Conservation (phyloP, 2,329 filamentous ascomycete genomes). For the Thielaviopsis populi region DNA sequence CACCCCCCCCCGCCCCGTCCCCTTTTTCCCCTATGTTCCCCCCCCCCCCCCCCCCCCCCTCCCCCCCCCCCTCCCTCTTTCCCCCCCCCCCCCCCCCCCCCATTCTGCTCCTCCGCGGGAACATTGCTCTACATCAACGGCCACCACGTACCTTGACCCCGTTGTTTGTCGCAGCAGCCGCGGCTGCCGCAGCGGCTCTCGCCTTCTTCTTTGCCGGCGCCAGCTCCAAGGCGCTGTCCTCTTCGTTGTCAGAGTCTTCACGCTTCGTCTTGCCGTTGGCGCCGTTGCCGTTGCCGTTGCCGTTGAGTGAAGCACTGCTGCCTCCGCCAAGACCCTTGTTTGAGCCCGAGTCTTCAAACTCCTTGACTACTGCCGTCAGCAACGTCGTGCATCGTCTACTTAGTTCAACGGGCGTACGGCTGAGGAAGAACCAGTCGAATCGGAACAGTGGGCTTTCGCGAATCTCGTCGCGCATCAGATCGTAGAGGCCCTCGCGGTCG, state of each 20-base stretch:
- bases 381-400: conserved; percentile 85
- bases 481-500: conserved; percentile 78
- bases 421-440: conserved; percentile 99
- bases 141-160: conserved; percentile 58
- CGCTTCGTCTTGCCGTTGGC: conserved; percentile 55
- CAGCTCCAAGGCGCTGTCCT: conserved; percentile 63
- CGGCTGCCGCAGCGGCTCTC: background rate
- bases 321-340: conserved; percentile 26
- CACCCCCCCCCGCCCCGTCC: background rate
- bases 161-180: conserved; percentile 27
- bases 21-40: background rate
- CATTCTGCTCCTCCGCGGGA: no score
- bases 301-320: background rate
- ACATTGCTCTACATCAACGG: background rate
- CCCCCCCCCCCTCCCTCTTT: background rate
- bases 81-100: background rate
- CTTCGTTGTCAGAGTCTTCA: conserved; percentile 73
- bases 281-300: conserved; percentile 32
- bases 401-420: conserved; percentile 82
- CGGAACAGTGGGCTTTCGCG: conserved; percentile 87
- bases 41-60: background rate
- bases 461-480: conserved; percentile 93
- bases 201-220: conserved; percentile 89
- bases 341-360: conserved; percentile 61
- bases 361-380: conserved; percentile 83